Base-by-base conservation (phyloP, 345 rosid species). In the Dimocarpus longan region DNA sequence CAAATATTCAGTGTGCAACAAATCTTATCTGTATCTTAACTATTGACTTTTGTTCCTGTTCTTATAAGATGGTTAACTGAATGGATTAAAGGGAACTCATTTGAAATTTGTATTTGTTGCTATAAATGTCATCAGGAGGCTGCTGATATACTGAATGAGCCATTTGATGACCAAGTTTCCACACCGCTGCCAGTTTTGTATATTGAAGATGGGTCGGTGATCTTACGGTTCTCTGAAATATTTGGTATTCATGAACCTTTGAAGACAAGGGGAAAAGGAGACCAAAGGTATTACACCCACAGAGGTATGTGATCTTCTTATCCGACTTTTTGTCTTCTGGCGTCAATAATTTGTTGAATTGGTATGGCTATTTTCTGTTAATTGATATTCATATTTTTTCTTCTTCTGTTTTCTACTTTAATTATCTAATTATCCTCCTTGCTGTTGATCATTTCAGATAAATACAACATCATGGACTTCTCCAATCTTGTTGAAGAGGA, bases 221-320 rank as follows among this genome's bases (percentile, higher is more conserved):
- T 94, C 77, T 86, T 94, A 83, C 88, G 90, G 60, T 94, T 96
- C 86, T 96, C 99, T n/a, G 93, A 96, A 89, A 96, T 96, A 78
- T 96, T 96, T 88, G 97, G 94, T 81, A 87, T 91, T 73, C 95
- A 91, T 71, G 92, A 93, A 80, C 92, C 93, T 76, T 82, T 87
- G 80, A 90, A 88, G 91, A 93, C 82, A 82, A 82, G 76, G 40
- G 83, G 82, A 63, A 94, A 87, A 87, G 88, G 91, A 85, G 98
- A 90, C 28, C 89, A 76, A 59, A 86, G 89, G 83, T 84, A 90
- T 78, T 81, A 82, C 68, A 79, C 86, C 64, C 82, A 81, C 78
- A 91, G 80, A 91, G 99, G 99, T 93, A 85, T 68, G 76, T 57
- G 71, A 11, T 73, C 81, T 74, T 82, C 48, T 71, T 73, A 80